Evolutionary conservation across 306 rosid species (phyloP).

Genomic region (Prinsepia uniflora): DNA sequence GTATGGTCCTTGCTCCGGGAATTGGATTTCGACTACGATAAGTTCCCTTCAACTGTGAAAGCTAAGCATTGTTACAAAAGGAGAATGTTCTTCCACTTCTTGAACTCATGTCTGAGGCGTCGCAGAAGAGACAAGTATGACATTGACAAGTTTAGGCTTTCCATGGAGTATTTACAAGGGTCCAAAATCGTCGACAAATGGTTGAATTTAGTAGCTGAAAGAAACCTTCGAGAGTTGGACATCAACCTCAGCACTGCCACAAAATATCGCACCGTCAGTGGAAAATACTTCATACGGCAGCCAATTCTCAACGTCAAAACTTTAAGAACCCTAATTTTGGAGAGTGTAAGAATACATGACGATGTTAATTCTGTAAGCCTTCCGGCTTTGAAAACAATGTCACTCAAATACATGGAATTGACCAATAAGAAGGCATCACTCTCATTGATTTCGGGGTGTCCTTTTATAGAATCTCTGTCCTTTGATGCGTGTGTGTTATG

Average conservation of each 20-base stretch:
- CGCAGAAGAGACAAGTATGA: not conserved
- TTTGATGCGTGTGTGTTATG: not conserved
- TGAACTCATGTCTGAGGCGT: no score
- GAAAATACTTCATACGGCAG: not conserved
- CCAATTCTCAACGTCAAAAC: not conserved
- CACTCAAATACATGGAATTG: not conserved
- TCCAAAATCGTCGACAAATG: not conserved
- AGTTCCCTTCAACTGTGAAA: not conserved
- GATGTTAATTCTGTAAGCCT: not conserved
- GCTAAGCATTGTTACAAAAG: not conserved
- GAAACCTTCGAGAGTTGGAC: not conserved
- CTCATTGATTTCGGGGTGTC: not conserved
- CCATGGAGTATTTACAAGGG: not conserved
- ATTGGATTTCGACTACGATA: not conserved
- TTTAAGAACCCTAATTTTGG: not conserved
- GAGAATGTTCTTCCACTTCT: not conserved
- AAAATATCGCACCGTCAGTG: not conserved
- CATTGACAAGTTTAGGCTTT: not conserved
- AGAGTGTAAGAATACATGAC: not conserved
- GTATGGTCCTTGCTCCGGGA: not conserved
- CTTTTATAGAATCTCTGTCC: not conserved
- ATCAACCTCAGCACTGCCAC: not conserved
- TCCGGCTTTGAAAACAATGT: not conserved
- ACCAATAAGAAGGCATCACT: not conserved
- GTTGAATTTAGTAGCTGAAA: not conserved